A percentile compares a stretch with the other conserved stretches of the same genome.
Evolutionary conservation across 306 rosid genomes (phyloP).

Genomic region (Morella rubra): DNA sequence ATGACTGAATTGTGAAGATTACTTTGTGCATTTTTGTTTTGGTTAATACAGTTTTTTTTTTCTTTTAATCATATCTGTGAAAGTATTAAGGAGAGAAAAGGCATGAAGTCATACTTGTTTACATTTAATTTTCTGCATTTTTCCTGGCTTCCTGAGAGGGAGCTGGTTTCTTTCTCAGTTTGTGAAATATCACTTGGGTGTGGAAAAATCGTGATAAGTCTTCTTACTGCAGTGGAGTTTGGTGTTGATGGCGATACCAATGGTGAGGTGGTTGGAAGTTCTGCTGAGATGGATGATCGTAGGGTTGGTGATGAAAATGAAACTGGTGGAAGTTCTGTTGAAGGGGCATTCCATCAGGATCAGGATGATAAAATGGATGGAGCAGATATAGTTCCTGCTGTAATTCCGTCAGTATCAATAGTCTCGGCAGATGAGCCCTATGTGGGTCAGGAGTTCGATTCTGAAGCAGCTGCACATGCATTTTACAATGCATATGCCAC

Average conservation of each 20-base stretch:
- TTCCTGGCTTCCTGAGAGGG: not conserved
- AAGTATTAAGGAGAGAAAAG: not conserved
- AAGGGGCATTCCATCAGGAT: slow-evolving; percentile 54
- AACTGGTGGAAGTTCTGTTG: slow-evolving; percentile 61
- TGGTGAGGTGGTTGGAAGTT: slow-evolving; percentile 47
- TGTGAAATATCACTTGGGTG: slow-evolving; percentile 23
- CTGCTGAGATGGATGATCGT: slow-evolving; percentile 42
- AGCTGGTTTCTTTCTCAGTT: slow-evolving; percentile 3
- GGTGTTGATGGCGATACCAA: slow-evolving; percentile 55
- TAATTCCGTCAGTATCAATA: slow-evolving; percentile 45
- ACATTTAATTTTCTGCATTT: not conserved
- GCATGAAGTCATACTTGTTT: slow-evolving; percentile 7
- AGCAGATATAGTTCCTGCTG: slow-evolving; percentile 42
- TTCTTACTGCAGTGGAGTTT: slow-evolving; percentile 80
- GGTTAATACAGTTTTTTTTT: not conserved
- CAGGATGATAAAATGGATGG: slow-evolving; percentile 47
- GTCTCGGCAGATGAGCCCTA: slow-evolving; percentile 71
- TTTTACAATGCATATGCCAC: slow-evolving; percentile 92
- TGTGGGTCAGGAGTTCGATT: slow-evolving; percentile 89
- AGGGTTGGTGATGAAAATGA: slow-evolving; percentile 55
- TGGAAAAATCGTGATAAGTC: slow-evolving; percentile 11
- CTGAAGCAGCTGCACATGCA: slow-evolving; percentile 89
- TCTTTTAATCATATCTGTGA: not conserved
- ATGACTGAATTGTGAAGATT: not conserved
- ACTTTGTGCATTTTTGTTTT: not conserved